Evolutionary conservation across 2,329 filamentous ascomycete species (phyloP).

Genomic region (Colletotrichum coccodes): DNA sequence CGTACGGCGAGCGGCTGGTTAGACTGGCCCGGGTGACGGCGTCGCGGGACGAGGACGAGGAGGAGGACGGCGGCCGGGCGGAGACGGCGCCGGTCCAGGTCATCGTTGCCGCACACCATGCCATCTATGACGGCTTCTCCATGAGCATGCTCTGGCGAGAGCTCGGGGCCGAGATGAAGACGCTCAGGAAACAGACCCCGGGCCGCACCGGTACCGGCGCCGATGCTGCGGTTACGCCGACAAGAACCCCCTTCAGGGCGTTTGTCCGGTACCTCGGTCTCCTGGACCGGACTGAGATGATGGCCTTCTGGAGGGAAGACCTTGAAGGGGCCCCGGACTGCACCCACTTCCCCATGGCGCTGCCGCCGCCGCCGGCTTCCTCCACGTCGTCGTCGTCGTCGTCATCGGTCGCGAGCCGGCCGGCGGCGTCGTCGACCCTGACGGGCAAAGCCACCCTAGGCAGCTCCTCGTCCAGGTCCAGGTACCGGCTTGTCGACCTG

Average conservation of each 20-base stretch:
- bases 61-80: not conserved
- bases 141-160: not conserved
- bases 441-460: not conserved
- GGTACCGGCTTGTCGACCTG: not conserved
- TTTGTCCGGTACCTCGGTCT: not conserved
- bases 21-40: slow-evolving; percentile 6
- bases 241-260: not conserved
- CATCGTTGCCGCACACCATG: slow-evolving; percentile 31
- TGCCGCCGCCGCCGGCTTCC: not conserved
- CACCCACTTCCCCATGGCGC: not conserved
- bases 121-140: slow-evolving; percentile 34
- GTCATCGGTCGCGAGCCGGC: too few species aligned
- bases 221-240: not conserved
- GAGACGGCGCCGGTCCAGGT: not conserved
- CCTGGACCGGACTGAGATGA: not conserved
- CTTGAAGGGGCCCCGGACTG: not conserved
- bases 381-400: not conserved
- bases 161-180: not conserved
- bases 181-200: not conserved
- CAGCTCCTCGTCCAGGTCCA: not conserved
- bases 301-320: not conserved
- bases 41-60: not conserved
- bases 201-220: not conserved
- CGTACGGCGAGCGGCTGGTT: not conserved
- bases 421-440: not conserved